Conservation (phyloP, 371 early-diverging fungal species). For the Nosema muscidifuracis region DNA sequence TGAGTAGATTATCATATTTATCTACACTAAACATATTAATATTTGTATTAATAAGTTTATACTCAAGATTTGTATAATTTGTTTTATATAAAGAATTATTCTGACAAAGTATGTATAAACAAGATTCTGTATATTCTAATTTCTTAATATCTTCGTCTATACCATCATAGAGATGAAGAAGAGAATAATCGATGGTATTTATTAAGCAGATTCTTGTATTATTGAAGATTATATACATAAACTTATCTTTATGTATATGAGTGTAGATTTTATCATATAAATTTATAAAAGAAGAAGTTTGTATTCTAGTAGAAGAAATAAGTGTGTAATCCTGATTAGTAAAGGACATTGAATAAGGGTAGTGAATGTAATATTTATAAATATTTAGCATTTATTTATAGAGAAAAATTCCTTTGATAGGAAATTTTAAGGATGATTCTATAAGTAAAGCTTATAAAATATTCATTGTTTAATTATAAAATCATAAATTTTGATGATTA, state of each 20-base stretch:
- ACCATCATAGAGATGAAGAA: neutral
- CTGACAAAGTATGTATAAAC: neutral
- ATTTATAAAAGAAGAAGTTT: neutral
- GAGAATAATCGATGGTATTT: neutral
- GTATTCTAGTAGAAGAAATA: too few species aligned
- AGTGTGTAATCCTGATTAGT: too few species aligned
- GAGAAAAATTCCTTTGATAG: too few species aligned
- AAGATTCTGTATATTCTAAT: neutral
- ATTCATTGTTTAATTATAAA: too few species aligned
- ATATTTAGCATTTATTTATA: too few species aligned
- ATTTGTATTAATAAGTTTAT: neutral
- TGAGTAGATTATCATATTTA: neutral
- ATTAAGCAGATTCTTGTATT: neutral
- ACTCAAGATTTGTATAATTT: neutral
- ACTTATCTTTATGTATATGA: neutral
- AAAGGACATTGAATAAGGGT: too few species aligned
- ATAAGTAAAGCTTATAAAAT: too few species aligned
- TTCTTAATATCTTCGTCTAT: neutral
- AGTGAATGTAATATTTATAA: too few species aligned
- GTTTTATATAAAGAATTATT: neutral
- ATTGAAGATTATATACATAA: neutral
- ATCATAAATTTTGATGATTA: too few species aligned
- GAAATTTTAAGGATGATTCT: too few species aligned
- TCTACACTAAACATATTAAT: neutral
- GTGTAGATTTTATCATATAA: neutral